Conservation (phyloP, 2,329 filamentous ascomycete genomes). For the Colletotrichum horii region DNA sequence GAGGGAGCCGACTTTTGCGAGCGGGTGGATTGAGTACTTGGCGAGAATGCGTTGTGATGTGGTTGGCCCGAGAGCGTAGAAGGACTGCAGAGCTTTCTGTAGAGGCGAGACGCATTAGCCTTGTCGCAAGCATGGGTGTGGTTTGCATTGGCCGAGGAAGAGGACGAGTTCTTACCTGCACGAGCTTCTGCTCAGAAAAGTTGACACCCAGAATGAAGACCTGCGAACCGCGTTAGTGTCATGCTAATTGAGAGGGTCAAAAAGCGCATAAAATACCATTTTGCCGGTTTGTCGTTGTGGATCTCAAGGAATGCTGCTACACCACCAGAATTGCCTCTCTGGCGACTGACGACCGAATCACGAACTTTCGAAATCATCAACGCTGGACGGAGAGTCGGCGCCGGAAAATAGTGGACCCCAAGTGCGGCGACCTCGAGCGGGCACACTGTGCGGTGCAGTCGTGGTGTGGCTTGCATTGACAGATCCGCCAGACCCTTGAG, state of each 20-base stretch:
- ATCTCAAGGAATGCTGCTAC: not conserved
- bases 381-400: constrained; percentile 14
- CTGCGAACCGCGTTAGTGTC: constrained; percentile 43
- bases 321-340: not conserved
- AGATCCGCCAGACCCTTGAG: not conserved
- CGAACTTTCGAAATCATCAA: constrained; percentile 11
- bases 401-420: constrained; percentile 12
- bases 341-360: not conserved
- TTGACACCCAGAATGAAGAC: constrained; percentile 87
- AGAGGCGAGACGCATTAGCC: not conserved
- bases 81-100: constrained; percentile 77
- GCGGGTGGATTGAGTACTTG: constrained; percentile 86
- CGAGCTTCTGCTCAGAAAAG: constrained; percentile 82
- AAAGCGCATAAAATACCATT: not conserved
- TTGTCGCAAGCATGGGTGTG: not conserved
- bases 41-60: constrained; percentile 79
- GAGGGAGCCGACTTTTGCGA: constrained; percentile 77
- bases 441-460: too few species aligned
- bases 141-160: not conserved
- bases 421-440: not conserved
- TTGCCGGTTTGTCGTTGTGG: not conserved
- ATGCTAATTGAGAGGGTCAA: too few species aligned
- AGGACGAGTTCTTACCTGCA: constrained; percentile 66
- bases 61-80: constrained; percentile 83
- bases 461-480: constrained; percentile 13